Evolutionary conservation across 208 protist genomes (phyloP).

Genomic region (Acanthamoeba sp.): DNA sequence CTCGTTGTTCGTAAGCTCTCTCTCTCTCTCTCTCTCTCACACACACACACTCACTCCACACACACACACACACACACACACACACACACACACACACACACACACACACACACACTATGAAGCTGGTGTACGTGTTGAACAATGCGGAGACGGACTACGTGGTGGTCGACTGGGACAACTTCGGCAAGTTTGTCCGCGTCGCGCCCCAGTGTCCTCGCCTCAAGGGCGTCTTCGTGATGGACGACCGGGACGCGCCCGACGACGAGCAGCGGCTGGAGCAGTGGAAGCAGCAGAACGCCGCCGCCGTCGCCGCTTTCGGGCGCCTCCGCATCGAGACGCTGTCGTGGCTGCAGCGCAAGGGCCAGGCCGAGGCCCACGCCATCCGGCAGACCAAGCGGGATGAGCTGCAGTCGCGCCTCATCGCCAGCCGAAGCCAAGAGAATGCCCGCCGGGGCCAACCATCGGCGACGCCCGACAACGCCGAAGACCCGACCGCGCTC

Average conservation of each 20-base stretch:
- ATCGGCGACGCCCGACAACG: no score
- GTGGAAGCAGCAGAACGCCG: not conserved
- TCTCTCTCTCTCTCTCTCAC: no score
- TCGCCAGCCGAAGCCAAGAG: no score
- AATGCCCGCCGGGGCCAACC: no score
- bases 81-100: not conserved
- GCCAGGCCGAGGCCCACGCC: not conserved
- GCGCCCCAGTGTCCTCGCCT: not conserved
- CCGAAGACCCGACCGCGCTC: not conserved
- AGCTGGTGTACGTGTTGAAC: conserved; percentile 53
- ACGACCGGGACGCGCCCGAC: not conserved
- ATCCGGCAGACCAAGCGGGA: not conserved
- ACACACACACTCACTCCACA: no score
- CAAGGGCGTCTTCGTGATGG: not conserved
- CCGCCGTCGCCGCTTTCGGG: no score
- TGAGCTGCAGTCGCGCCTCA: not conserved
- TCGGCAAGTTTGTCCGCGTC: not conserved
- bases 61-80: not conserved
- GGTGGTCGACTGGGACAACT: conserved; percentile 13
- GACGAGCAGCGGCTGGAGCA: not conserved
- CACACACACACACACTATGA: no score
- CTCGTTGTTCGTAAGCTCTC: no score
- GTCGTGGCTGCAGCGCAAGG: not conserved
- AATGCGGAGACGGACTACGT: conserved; percentile 33
- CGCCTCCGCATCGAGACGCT: not conserved